Evolutionary conservation across 2,329 filamentous ascomycete genomes (phyloP).

Genomic region (Aspergillus puulaauensis): DNA sequence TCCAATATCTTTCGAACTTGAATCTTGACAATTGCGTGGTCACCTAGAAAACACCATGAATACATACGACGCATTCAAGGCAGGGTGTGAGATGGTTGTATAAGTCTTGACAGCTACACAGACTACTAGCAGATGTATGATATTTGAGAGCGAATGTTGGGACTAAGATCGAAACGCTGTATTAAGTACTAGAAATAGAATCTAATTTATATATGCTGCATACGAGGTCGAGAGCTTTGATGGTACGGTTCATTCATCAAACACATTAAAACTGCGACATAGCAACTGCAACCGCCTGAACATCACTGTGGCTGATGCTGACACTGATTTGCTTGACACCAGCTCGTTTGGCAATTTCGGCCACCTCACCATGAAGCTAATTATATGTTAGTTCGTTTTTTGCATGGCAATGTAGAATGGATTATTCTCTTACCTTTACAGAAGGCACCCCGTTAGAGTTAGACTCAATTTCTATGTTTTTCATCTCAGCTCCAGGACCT

Average conservation of each 20-base stretch:
- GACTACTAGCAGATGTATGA: neutral
- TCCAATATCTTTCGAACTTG: neutral
- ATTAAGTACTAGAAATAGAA: conserved; percentile 15
- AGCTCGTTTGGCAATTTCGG: conserved; percentile 77
- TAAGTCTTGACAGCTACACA: neutral
- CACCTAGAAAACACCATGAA: neutral
- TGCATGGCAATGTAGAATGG: conserved; percentile 10
- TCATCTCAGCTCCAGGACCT: conserved; percentile 84
- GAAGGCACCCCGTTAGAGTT: conserved; percentile 78
- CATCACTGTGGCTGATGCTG: conserved; percentile 94
- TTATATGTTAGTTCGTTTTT: conserved; percentile 29
- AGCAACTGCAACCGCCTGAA: conserved; percentile 90
- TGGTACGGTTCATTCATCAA: conserved; percentile 5
- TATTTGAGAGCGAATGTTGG: neutral
- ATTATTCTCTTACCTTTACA: conserved; percentile 69
- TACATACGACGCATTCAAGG: neutral
- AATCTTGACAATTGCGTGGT: too few species aligned
- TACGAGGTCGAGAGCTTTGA: conserved; percentile 5
- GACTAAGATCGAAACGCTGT: neutral
- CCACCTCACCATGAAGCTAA: conserved; percentile 83
- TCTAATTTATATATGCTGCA: conserved; percentile 7
- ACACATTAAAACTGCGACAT: conserved; percentile 68
- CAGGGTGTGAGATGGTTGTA: neutral
- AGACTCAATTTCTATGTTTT: conserved; percentile 88
- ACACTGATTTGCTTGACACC: conserved; percentile 87